A percentile compares a stretch with the other conserved stretches of the same genome.
Conservation (phyloP, 495 filamentous ascomycete species). For the Lasiosphaeris hirsuta region DNA sequence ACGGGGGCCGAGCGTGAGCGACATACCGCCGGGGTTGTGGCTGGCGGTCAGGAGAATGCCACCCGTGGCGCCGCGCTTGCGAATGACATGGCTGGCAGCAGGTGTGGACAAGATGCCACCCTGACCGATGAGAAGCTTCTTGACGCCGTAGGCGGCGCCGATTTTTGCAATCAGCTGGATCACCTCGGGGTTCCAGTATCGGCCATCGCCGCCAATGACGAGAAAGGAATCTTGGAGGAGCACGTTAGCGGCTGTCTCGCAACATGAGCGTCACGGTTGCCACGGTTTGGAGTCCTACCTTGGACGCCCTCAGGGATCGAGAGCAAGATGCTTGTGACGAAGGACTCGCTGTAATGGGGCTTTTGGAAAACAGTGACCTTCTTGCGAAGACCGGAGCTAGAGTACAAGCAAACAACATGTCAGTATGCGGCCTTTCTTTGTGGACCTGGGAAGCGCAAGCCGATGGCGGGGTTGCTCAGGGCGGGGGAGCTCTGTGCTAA, state of each 20-base stretch:
- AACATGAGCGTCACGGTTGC: background rate
- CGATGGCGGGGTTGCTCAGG: conserved; percentile 31
- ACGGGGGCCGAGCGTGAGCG: background rate
- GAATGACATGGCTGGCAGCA: conserved; percentile 91
- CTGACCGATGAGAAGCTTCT: conserved; percentile 96
- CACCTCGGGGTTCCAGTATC: conserved; percentile 94
- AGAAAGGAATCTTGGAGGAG: conserved; percentile 64
- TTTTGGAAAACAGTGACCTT: conserved; percentile 98
- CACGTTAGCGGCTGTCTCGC: background rate
- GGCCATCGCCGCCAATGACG: conserved; percentile 96
- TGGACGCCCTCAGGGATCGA: conserved; percentile 94
- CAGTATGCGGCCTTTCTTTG: conserved; percentile 4
- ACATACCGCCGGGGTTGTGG: conserved; percentile 95
- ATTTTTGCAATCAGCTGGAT: conserved; percentile 97
- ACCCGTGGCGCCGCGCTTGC: conserved; percentile 88
- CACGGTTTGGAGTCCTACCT: conserved; percentile 27
- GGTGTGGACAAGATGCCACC: conserved; percentile 95
- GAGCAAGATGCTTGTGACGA: conserved; percentile 86
- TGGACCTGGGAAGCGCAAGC: conserved; percentile 19
- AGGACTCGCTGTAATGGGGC: conserved; percentile 91
- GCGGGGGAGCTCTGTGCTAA: conserved; percentile 17
- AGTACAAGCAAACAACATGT: background rate
- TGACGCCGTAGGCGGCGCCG: conserved; percentile 92
- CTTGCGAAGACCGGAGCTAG: conserved; percentile 92
- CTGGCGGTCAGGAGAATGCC: conserved; percentile 95